Base-by-base conservation (phyloP, 192 early-diverging fungal genomes). In the Podila horticola region DNA sequence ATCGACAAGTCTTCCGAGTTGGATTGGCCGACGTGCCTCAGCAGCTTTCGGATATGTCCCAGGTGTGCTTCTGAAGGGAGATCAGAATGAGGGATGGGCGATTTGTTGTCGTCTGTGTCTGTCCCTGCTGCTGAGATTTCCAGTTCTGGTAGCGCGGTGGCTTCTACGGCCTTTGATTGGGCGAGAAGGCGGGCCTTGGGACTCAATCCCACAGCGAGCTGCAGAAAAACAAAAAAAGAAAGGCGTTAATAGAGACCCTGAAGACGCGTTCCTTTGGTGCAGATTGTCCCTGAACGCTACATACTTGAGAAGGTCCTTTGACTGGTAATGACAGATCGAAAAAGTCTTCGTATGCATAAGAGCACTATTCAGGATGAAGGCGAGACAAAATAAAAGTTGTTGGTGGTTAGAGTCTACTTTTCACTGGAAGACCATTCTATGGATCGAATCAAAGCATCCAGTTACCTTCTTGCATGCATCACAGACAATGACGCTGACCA, bases 401-500 rank as follows among this genome's bases (percentile, higher is more conserved):
- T 1, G 0, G 31, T 11, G 12, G 49, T 58, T 12, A 19, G 19
- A 33, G 33, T 34, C 0, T 58, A 13, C 49, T 6, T 33, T 10
- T n/a, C 24, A 22, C 48, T 4, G 6, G 17, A 58, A 9, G 9
- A 33, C 19, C 5, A 19, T 17, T 3, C 58, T 26, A 1, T 2
- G n/a, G 2, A 10, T 19, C 45, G 51, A 3, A 30, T 20, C n/a
- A 0, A 24, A 61, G 34, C 36, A 19, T 2, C 1, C 12, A 77
- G 66, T 66, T 84, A 86, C 83, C 76, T 85, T 77, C 63, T 84
- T 83, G 83, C 92, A 94, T 2, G 73, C 60, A 38, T 91, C 89
- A 74, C 93, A 94, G 15, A 94, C 87, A 69, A 94, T 90, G 36
- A 90, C 83, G 36, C 87, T 89, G n/a, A 89, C 89, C 45, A 94